A percentile compares a stretch with the other conserved stretches of the same genome.
These are phyloP conservation scores for Ensete ventricosum DNA, from an alignment of 176 grass and related monocot genomes.

Conservation along the genomic window DNA sequence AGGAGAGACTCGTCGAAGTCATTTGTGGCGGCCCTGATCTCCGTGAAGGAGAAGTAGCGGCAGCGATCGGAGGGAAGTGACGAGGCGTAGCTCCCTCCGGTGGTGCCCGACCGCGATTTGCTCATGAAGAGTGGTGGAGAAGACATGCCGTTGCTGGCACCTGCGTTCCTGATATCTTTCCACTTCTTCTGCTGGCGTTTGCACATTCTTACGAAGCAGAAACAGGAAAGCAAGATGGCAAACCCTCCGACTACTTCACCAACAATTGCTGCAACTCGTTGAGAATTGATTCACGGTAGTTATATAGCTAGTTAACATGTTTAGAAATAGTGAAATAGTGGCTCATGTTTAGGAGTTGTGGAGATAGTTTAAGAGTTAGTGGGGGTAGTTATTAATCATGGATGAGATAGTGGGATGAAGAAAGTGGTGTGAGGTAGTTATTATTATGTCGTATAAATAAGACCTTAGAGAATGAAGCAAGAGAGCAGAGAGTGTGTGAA, in stretches of 20 bases:
- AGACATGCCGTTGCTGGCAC: conserved; percentile 52
- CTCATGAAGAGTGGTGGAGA: conserved; percentile 63
- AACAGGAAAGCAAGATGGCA: conserved; percentile 42
- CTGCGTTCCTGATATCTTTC: conserved; percentile 32
- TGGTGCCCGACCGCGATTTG: conserved; percentile 64
- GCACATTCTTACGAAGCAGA: conserved; percentile 37
- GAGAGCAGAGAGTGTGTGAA: too few species aligned
- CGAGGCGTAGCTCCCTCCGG: conserved; percentile 55
- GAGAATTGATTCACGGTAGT: too few species aligned
- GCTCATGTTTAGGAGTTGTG: too few species aligned
- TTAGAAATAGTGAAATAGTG: too few species aligned
- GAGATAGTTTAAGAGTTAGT: too few species aligned
- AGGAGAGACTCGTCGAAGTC: conserved; percentile 53
- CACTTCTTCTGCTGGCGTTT: conserved; percentile 32
- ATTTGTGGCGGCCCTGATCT: conserved; percentile 76
- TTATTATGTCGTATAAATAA: too few species aligned
- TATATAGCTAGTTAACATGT: too few species aligned
- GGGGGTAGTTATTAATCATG: too few species aligned
- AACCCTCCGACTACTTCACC: conserved; percentile 44
- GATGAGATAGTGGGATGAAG: too few species aligned
- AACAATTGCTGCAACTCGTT: conserved; percentile 34
- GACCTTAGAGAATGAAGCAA: too few species aligned
- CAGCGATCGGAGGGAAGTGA: conserved; percentile 84
- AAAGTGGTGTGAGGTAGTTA: too few species aligned
- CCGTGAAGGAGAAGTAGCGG: conserved; percentile 63